Percentiles rank a stretch among this genome's conserved stretches.
These are phyloP conservation scores for Vickermania ingenoplastis DNA, from an alignment of 208 protist species.

Conservation along the genomic window DNA sequence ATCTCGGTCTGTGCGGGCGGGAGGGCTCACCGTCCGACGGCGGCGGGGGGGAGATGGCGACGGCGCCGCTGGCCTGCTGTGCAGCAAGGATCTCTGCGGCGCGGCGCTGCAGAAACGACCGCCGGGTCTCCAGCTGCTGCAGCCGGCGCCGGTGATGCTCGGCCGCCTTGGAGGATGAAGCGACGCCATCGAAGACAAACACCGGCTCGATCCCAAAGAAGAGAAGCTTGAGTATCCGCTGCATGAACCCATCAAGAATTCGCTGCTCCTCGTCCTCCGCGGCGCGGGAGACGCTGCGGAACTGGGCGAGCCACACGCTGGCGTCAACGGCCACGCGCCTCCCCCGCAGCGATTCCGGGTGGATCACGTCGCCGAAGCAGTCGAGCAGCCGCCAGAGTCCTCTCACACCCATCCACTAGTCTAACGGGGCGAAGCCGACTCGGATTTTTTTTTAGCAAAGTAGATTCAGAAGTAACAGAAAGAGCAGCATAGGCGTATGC, in stretches of 20 bases:
- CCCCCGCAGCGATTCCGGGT: conserved; percentile 49
- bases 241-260: conserved; percentile 70
- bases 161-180: conserved; percentile 40
- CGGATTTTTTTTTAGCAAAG: conserved; percentile 4
- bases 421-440: neutral
- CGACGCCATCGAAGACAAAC: conserved; percentile 81
- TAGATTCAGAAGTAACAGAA: conserved; percentile 1
- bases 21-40: too few relatives aligned
- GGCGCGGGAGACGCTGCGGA: conserved; percentile 30
- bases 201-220: conserved; percentile 82
- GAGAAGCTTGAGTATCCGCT: conserved; percentile 78
- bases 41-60: conserved; percentile 33
- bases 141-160: conserved; percentile 46
- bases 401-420: conserved; percentile 69
- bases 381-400: conserved; percentile 81
- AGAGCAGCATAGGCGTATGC: conserved; percentile 2
- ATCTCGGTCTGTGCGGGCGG: too few relatives aligned
- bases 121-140: conserved; percentile 20
- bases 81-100: conserved; percentile 64
- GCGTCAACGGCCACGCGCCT: conserved; percentile 78
- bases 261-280: conserved; percentile 41
- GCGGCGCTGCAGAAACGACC: conserved; percentile 26
- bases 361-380: conserved; percentile 58
- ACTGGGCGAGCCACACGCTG: conserved; percentile 85
- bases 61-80: conserved; percentile 42